Conservation (phyloP, 78 protist species). For the Dictyostelium brefeldianum region DNA sequence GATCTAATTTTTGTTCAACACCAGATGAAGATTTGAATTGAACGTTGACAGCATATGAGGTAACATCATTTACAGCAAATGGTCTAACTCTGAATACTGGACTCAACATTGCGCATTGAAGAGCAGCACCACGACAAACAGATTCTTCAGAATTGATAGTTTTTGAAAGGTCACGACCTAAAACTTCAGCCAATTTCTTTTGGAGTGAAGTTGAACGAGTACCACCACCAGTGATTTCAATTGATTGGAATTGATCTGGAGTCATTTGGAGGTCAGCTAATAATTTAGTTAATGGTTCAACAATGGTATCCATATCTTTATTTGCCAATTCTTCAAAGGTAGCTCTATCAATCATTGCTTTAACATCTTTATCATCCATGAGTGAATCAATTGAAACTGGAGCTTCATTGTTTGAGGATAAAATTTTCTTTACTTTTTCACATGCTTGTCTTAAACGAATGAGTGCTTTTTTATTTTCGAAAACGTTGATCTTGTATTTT, state of each 20-base stretch:
- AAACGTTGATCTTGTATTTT: conserved; percentile 91
- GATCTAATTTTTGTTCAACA: conserved; percentile 71
- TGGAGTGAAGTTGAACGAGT: conserved; percentile 88
- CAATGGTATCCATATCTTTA: conserved; percentile 57
- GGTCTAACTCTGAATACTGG: conserved; percentile 95
- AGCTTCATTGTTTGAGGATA: conserved; percentile 85
- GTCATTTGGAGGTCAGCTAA: conserved; percentile 56
- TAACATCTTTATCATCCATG: conserved; percentile 93
- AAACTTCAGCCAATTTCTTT: conserved; percentile 37
- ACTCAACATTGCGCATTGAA: conserved; percentile 93
- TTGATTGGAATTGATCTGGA: conserved; percentile 78
- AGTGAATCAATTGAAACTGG: conserved; percentile 93
- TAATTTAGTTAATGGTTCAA: conserved; percentile 48
- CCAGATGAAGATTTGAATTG: conserved; percentile 57
- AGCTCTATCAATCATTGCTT: conserved; percentile 55
- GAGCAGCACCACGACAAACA: conserved; percentile 95
- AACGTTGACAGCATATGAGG: conserved; percentile 85
- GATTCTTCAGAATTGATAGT: conserved; percentile 96
- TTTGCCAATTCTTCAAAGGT: conserved; percentile 84
- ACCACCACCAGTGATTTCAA: conserved; percentile 93
- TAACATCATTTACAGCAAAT: conserved; percentile 84
- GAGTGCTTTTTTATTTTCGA: conserved; percentile 80
- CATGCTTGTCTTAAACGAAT: conserved; percentile 88
- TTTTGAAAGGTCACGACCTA: conserved; percentile 70
- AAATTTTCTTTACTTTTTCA: conserved; percentile 92